Evolutionary conservation across 140 eudicot species (phyloP).

Genomic region (Flaveria floridana): DNA sequence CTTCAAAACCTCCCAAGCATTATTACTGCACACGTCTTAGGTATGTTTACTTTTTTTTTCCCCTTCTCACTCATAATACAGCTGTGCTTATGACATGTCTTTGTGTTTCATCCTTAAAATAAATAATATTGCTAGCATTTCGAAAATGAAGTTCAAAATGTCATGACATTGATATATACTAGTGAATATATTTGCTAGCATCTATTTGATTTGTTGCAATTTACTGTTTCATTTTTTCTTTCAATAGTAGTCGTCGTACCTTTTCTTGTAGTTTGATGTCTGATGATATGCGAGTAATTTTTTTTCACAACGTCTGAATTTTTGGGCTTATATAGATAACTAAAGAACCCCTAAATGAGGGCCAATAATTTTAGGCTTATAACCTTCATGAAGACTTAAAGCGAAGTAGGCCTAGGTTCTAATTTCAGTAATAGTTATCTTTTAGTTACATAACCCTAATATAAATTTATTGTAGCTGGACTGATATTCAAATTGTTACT

Average conservation of each 20-base stretch:
- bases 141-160: neutral
- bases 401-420: neutral
- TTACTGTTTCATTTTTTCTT: neutral
- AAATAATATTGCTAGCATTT: neutral
- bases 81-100: constrained; percentile 11
- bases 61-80: neutral
- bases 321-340: constrained; percentile 10
- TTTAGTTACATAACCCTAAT: neutral
- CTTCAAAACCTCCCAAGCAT: constrained; percentile 98
- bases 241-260: neutral
- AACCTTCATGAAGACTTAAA: neutral
- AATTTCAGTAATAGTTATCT: neutral
- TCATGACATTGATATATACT: neutral
- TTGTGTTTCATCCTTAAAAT: constrained; percentile 7
- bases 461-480: neutral
- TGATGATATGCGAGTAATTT: neutral
- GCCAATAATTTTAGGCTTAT: neutral
- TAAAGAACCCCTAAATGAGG: neutral
- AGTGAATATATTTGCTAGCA: constrained; percentile 10
- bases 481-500: neutral
- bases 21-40: constrained; percentile 79
- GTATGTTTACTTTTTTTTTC: constrained; percentile 32
- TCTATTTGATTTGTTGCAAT: constrained; percentile 12
- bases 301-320: neutral
- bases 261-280: constrained; percentile 9